Conservation (phyloP, 192 early-diverging fungal species). For the Backusella sp. region DNA sequence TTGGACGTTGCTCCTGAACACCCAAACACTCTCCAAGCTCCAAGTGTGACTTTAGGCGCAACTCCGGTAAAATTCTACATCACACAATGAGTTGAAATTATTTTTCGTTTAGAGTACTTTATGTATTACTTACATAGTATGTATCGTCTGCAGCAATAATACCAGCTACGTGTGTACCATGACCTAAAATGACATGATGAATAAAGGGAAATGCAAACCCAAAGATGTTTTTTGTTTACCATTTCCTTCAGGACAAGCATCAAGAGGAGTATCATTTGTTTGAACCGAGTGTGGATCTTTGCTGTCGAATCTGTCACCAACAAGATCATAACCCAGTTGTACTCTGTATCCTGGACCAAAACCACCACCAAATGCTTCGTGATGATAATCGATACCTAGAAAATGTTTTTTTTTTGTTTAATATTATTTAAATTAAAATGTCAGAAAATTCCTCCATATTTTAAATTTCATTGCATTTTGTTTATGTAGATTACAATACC, state of each 20-base stretch:
- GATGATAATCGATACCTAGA: constrained; percentile 56
- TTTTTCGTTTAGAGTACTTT: not conserved
- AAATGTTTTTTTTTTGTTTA: not conserved
- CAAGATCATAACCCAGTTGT: constrained; percentile 62
- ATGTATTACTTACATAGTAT: constrained; percentile 31
- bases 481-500: constrained; percentile 33
- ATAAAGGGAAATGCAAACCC: no score
- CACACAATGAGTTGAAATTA: not conserved
- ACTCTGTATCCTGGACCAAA: constrained; percentile 59
- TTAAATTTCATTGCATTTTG: not conserved
- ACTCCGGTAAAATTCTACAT: constrained; percentile 57
- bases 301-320: constrained; percentile 51
- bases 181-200: constrained; percentile 36
- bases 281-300: constrained; percentile 9
- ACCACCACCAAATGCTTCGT: constrained; percentile 65
- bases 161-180: constrained; percentile 69
- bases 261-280: constrained; percentile 43
- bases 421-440: not conserved
- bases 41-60: constrained; percentile 67
- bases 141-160: constrained; percentile 53
- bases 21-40: constrained; percentile 81
- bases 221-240: not conserved
- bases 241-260: constrained; percentile 40
- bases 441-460: not conserved
- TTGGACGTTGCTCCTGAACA: constrained; percentile 66